Evolutionary conservation across 148 eudicot genomes (phyloP), one percentile per base, ranked within the genome.

Genomic region (Mesembryanthemum crystallinum): DNA sequence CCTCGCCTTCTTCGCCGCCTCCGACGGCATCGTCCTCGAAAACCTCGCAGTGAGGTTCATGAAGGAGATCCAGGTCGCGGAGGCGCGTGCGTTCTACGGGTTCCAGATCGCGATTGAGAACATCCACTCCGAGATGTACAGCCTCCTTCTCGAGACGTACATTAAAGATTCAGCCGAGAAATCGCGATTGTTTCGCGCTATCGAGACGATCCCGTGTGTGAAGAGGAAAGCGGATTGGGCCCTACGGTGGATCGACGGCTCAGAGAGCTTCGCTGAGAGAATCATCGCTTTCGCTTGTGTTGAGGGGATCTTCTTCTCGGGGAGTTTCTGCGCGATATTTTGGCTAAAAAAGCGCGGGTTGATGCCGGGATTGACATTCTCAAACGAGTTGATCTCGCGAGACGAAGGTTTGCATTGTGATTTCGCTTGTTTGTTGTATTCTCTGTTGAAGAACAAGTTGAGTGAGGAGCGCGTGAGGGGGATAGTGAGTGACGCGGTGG

Each of bases 1-100:
- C 28, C 94, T 93, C 20, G 98, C 98, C 73, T 93, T 93, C 82
- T 90, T 90, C 45, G 95, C 95, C 27, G 95, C 95, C 12, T 90
- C 95, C 0, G 95, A 90, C 57, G 95, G 95, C 13, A 90, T 90
- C 69, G 95, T 90, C 8, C 81, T 88, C 21, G 95, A 90, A 45
- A 90, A 90, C 8, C 88, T 90, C 71, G 95, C 92, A 29, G 86
- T 81, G 0, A 57, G 91, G 15, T 91, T 91, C 88, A 91, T 89
- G 93, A 87, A 82, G 49, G 93, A 89, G 71, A 85, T 91, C n/a
- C 96, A 91, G 67, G 79, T 91, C 33, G 74, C 96, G 0, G 96
- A 91, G 71, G 92, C 92, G 6, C 88, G 96, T n/a, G 92, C 96
- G 0, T 91, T 91, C 55, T 91, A 91, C 52, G 96, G 92, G 0